Percentiles rank a stretch among this genome's conserved stretches.
These are phyloP conservation scores for Alternaria tenuissima DNA, from an alignment of 2,329 filamentous ascomycete species.

Conservation along the genomic window DNA sequence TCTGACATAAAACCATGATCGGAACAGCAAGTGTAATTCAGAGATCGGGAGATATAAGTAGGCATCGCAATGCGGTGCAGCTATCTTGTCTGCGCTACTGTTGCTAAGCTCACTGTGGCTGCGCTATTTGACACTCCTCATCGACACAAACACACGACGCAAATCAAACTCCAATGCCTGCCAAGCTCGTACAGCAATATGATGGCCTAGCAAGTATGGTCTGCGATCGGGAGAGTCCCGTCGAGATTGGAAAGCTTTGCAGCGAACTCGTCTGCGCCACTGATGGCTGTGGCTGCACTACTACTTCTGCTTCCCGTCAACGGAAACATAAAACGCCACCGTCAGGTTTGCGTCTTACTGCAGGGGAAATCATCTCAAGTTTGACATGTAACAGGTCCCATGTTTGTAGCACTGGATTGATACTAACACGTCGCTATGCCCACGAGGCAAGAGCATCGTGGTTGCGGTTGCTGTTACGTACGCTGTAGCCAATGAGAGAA, in stretches of 20 bases:
- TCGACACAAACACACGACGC: no score
- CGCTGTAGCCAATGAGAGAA: neutral
- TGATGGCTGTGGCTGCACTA: neutral
- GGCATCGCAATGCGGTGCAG: no score
- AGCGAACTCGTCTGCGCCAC: neutral
- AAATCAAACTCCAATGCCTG: no score
- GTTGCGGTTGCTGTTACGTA: conserved; percentile 28
- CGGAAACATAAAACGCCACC: neutral
- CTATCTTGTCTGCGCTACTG: no score
- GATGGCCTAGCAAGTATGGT: neutral
- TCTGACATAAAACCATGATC: no score
- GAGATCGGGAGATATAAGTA: no score
- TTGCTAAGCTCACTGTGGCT: no score
- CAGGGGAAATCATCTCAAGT: neutral
- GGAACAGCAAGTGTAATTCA: no score
- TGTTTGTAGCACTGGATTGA: neutral
- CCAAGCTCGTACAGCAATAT: neutral
- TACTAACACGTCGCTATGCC: neutral
- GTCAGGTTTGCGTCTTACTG: neutral
- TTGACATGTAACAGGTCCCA: neutral
- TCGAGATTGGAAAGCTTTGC: neutral
- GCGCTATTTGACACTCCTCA: no score
- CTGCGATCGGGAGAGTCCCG: neutral
- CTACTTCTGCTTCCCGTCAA: neutral
- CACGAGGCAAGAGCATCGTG: conserved; percentile 1